Conservation (phyloP, 306 rosid species). For the Cicer yamashitae region DNA sequence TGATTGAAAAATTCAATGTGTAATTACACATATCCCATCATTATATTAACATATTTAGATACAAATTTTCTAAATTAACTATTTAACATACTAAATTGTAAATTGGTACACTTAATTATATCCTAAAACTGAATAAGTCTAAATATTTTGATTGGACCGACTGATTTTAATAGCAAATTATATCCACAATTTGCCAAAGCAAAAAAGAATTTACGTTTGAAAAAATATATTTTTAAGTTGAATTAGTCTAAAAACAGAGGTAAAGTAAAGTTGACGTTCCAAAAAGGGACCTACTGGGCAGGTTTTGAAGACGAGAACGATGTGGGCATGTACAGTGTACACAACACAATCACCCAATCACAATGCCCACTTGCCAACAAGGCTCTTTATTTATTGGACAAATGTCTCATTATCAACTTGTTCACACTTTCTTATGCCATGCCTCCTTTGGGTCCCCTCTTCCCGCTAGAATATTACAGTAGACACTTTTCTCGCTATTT, state of each 20-base stretch:
- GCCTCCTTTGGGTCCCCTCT: constrained; percentile 41
- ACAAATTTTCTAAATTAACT: no score
- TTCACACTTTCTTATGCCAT: constrained; percentile 40
- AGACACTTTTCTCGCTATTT: neutral
- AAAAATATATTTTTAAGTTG: no score
- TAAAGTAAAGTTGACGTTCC: constrained; percentile 47
- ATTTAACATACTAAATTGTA: no score
- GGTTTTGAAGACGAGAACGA: constrained; percentile 31
- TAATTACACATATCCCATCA: no score
- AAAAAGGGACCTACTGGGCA: constrained; percentile 40
- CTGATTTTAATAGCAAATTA: no score
- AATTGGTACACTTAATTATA: no score
- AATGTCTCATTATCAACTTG: constrained; percentile 52
- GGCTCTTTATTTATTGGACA: constrained; percentile 52
- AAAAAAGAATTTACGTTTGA: no score
- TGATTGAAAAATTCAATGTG: no score
- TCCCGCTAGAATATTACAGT: neutral
- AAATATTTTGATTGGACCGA: no score
- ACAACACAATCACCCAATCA: constrained; percentile 40
- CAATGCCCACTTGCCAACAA: constrained; percentile 53
- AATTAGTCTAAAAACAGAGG: neutral
- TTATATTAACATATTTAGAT: no score
- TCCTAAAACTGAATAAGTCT: no score
- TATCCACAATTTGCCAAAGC: no score
- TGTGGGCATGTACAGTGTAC: constrained; percentile 47